These are phyloP conservation scores for Hericium alpestre DNA, from an alignment of 768 basidiomycete genomes.

Conservation along the genomic window DNA sequence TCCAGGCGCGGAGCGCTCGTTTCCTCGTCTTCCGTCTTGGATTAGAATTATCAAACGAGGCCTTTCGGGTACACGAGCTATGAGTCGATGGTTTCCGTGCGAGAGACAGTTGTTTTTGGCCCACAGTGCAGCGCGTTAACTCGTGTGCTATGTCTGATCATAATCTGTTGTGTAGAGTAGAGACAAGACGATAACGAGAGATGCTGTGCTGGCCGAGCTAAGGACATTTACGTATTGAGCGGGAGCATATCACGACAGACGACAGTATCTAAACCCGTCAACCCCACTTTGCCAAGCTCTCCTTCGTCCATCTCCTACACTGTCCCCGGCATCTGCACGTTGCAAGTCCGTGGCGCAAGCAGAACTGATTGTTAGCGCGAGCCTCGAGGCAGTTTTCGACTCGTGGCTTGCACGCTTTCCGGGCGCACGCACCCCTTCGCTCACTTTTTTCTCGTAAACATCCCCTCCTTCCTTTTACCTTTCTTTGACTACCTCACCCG, in stretches of 20 bases:
- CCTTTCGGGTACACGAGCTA: background rate
- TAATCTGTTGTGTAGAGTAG: background rate
- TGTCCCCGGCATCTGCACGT: background rate
- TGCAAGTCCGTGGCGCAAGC: background rate
- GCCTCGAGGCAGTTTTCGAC: slow-evolving; percentile 14
- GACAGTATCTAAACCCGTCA: background rate
- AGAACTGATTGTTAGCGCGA: slow-evolving; percentile 1
- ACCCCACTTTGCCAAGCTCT: background rate
- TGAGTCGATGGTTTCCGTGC: background rate
- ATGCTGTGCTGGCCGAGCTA: slow-evolving; percentile 21
- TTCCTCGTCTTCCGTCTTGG: background rate
- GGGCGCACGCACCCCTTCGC: slow-evolving; percentile 14
- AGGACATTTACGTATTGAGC: slow-evolving; percentile 27
- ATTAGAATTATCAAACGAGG: background rate
- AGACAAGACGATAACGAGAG: background rate
- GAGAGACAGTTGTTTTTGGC: background rate
- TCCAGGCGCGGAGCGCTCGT: background rate
- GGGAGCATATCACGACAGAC: background rate
- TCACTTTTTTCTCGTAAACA: slow-evolving; percentile 16
- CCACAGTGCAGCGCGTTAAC: too few species aligned
- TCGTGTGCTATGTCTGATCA: background rate
- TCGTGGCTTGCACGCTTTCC: slow-evolving; percentile 27
- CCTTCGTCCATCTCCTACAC: background rate
- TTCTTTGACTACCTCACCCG: slow-evolving; percentile 14
- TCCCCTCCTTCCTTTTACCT: slow-evolving; percentile 9